Conservation (phyloP, 2,329 filamentous ascomycete genomes). For the Ophiostoma himal-ulmi region DNA sequence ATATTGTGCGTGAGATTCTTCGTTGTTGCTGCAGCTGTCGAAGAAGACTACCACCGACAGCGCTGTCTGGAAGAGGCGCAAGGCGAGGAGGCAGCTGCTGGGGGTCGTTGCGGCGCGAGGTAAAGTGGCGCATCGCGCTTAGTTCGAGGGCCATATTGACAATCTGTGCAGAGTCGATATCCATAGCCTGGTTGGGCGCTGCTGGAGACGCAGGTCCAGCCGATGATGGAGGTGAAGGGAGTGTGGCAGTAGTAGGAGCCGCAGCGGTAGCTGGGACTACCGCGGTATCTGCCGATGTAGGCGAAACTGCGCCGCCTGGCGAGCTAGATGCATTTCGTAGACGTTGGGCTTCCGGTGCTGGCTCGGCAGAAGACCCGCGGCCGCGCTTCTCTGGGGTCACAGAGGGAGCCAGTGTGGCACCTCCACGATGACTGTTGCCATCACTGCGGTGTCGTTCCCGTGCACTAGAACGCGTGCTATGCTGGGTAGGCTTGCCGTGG, state of each 20-base stretch:
- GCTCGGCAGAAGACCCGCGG: not conserved
- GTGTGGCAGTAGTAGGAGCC: slow-evolving; percentile 17
- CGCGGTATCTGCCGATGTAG: not conserved
- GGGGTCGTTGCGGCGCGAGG: slow-evolving; percentile 50
- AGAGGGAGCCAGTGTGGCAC: not conserved
- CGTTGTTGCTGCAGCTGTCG: slow-evolving; percentile 69
- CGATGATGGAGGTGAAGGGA: slow-evolving; percentile 20
- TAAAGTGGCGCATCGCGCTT: slow-evolving; percentile 70
- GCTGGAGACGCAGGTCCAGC: not conserved
- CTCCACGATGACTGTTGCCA: not conserved
- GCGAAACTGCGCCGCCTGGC: not conserved
- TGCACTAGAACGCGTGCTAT: not conserved
- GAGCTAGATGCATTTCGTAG: not conserved
- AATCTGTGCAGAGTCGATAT: slow-evolving; percentile 79
- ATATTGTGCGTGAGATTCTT: slow-evolving; percentile 54
- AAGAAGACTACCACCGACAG: slow-evolving; percentile 54
- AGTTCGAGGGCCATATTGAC: slow-evolving; percentile 87
- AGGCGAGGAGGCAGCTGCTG: slow-evolving; percentile 47
- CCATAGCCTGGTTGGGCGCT: slow-evolving; percentile 35
- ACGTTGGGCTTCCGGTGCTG: not conserved
- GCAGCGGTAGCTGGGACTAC: slow-evolving; percentile 20
- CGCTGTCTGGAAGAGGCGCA: slow-evolving; percentile 48
- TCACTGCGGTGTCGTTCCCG: not conserved
- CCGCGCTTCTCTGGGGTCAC: slow-evolving; percentile 1
- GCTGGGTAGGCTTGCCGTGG: not conserved